Evolutionary conservation across 192 early-diverging fungal species (phyloP).

Genomic region (Coemansia sp.): DNA sequence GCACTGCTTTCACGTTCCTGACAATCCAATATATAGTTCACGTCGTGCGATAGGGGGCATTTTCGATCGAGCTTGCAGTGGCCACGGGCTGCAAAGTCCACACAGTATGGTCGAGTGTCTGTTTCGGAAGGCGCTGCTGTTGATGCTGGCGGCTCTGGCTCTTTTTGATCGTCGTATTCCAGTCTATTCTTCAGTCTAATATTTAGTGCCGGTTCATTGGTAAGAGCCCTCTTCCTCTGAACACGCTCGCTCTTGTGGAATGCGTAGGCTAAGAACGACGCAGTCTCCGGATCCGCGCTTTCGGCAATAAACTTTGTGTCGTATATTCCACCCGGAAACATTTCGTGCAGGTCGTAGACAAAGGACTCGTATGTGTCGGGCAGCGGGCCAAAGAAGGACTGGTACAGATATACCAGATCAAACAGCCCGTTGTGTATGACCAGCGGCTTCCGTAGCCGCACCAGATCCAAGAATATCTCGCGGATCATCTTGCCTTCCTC

Average conservation of each 20-base stretch:
- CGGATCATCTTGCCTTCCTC: conserved; percentile 53
- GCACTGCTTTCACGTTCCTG: conserved; percentile 29
- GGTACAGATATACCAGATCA: conserved; percentile 92
- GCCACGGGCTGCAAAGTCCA: conserved; percentile 83
- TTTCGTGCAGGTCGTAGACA: conserved; percentile 69
- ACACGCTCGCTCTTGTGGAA: conserved; percentile 47
- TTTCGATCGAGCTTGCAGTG: conserved; percentile 67
- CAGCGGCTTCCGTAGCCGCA: conserved; percentile 61
- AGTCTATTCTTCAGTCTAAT: conserved; percentile 20
- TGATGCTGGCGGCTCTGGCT: conserved; percentile 5
- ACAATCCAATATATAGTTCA: conserved; percentile 84
- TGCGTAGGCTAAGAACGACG: conserved; percentile 42
- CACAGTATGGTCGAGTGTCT: conserved; percentile 61
- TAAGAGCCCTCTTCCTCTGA: conserved; percentile 18
- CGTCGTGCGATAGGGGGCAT: conserved; percentile 78
- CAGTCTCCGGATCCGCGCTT: conserved; percentile 28
- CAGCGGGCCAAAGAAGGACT: conserved; percentile 79
- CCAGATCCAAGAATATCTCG: conserved; percentile 58
- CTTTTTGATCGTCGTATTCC: neutral
- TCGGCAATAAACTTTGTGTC: conserved; percentile 88
- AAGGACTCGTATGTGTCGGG: conserved; percentile 71
- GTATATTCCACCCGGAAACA: conserved; percentile 86
- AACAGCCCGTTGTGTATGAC: conserved; percentile 93
- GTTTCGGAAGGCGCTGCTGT: neutral
- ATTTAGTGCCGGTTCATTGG: conserved; percentile 27